Base-by-base conservation (phyloP, 345 rosid genomes). In the Aurinia saxatilis region DNA sequence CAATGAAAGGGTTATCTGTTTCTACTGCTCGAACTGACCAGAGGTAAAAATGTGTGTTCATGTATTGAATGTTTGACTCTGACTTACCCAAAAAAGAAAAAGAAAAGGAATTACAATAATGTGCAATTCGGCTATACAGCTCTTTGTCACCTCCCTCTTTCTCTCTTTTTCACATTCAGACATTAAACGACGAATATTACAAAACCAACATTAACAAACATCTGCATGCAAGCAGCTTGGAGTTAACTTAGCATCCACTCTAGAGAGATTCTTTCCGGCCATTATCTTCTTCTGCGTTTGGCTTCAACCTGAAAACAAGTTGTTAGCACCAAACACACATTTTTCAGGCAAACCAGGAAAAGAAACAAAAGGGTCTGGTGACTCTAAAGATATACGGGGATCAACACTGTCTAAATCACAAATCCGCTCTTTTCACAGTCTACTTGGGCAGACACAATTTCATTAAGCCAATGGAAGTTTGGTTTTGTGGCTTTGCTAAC, bases 281-380 rank as follows among this genome's bases (percentile, higher is more conserved):
- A 40, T 58, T 36, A 51, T 60, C 34, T 68, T 44, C 27, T 68
- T 30, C 66, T 37, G 53, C 73, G 66, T 8, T 68, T 68, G 17
- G 73, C 46, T 34, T 42, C 61, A 48, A 60, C 73, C 73, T 68
- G 73, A 67, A 33, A 54, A 59, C 23, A 41, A 33, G 18, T 42
- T 58, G 36, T 68, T 40, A 33, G 23, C 34, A 47, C 18, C 18
- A 41, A 4, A 31, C n/a, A 41, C 42, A 46, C 12, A 18, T 46
- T 17, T 19, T 60, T 13, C 31, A 17, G 12, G 25, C 23, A 30
- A 14, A 40, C 6, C 18, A 35, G 34, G 18, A 21, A 11, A 4
- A 7, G n/a, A 37, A 40, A n/a, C 13, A 25, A 10, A 27, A 4
- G 10, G 2, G 3, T 42, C 3, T 3, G n/a, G n/a, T n/a, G n/a